These are phyloP conservation scores for Talaromyces sp. DNA, from an alignment of 2,329 filamentous ascomycete species.

Conservation along the genomic window DNA sequence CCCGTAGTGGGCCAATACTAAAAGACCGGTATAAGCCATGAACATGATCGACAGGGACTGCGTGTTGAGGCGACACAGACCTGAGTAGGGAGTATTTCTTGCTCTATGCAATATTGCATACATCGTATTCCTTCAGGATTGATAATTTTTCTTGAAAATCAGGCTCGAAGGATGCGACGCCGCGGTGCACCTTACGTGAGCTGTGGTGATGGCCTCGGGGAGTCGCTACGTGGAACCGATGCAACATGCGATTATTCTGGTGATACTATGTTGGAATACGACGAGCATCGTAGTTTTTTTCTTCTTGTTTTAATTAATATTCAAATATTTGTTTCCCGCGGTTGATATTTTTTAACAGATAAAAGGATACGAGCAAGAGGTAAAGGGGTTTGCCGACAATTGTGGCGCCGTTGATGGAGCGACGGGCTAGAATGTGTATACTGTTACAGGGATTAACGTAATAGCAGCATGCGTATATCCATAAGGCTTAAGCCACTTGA, in stretches of 20 bases:
- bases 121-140: neutral
- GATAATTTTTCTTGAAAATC: neutral
- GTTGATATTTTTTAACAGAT: neutral
- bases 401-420: neutral
- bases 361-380: neutral
- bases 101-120: too few species aligned
- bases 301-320: neutral
- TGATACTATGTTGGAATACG: neutral
- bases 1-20: neutral
- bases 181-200: neutral
- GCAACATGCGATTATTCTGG: neutral
- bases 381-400: too few species aligned
- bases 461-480: neutral
- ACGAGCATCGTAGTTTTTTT: neutral
- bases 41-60: slow-evolving; percentile 1
- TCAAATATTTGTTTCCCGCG: neutral
- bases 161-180: neutral
- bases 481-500: neutral
- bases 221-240: neutral
- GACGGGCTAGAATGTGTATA: neutral
- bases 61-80: neutral
- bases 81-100: too few species aligned
- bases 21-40: neutral
- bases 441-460: neutral
- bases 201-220: neutral